Evolutionary conservation across 2,329 filamentous ascomycete genomes (phyloP), one percentile per base, ranked within the genome.

Genomic region (Scytalidium lignicola): DNA sequence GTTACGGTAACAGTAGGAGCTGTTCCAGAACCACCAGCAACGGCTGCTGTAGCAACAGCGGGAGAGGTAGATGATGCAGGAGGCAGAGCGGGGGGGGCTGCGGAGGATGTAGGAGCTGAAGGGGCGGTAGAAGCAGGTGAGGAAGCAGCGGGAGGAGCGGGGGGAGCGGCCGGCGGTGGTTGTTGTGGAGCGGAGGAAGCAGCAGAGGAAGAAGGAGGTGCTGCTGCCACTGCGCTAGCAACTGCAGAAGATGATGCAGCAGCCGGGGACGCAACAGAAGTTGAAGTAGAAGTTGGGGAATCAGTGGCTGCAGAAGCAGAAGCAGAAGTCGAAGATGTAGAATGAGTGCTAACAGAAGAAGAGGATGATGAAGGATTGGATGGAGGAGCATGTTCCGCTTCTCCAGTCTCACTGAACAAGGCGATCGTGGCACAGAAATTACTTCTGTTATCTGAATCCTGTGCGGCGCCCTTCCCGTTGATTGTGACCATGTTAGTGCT

Each of bases 401-500:
- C 32, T 13, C 32, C 32, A 37, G 32, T 37, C n/a, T 37, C 32
- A n/a, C 32, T 37, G 40, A 82, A 83, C 44, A 73, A 59, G 21
- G 79, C 78, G 51, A 86, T 67, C 21, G 80, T 79, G 3, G 79
- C 80, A 58, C 82, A 84, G 61, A 83, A 87, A 58, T 74, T 82
- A 66, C 82, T 85, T 49, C 78, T 71, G 68, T 87, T 86, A 64
- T 85, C 80, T 46, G 65, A 67, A 56, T 83, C 80, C 3, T 79
- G 64, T 43, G 75, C 78, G 1, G 70, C 70, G 13, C 71, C 67
- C 61, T 73, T 57, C 37, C 82, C 82, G 56, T 86, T 71, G 17
- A 85, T 63, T 1, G 77, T 83, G 51, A 90, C 70, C 85, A 90
- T 90, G 69, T 88, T 89, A 46, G 78, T 73, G 19, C 82, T 76